Evolutionary conservation across 768 basidiomycete genomes (phyloP).

Genomic region (Russula sp.): DNA sequence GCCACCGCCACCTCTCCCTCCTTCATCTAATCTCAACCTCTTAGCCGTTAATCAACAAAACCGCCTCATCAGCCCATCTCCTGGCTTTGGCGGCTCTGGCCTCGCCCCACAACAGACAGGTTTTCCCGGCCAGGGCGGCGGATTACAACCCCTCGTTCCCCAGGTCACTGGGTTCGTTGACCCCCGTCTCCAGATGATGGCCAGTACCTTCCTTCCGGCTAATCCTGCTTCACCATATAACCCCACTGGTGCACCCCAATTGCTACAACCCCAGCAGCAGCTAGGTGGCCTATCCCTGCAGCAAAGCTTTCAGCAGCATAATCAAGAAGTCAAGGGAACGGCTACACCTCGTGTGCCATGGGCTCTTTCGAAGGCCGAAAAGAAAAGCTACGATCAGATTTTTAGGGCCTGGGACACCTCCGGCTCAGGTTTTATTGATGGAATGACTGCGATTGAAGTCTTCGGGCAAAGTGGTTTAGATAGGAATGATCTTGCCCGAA

Average conservation of each 20-base stretch:
- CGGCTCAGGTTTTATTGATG: conserved; percentile 77
- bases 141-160: conserved; percentile 47
- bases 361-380: conserved; percentile 83
- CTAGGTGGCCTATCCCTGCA: conserved; percentile 53
- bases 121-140: conserved; percentile 40
- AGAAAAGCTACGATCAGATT: conserved; percentile 94
- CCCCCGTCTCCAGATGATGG: conserved; percentile 84
- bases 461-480: conserved; percentile 90
- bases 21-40: conserved; percentile 49
- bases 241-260: conserved; percentile 57
- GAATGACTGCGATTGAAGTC: conserved; percentile 80
- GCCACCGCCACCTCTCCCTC: conserved; percentile 59
- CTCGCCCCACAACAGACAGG: conserved; percentile 54
- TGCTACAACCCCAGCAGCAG: conserved; percentile 47
- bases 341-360: conserved; percentile 70
- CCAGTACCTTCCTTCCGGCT: conserved; percentile 85
- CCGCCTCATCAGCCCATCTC: conserved; percentile 54
- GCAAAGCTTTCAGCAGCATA: conserved; percentile 85
- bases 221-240: conserved; percentile 55
- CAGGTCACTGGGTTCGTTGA: conserved; percentile 79
- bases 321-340: conserved; percentile 64
- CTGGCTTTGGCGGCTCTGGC: conserved; percentile 39
- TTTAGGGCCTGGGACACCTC: conserved; percentile 94
- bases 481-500: conserved; percentile 84
- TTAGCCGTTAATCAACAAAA: conserved; percentile 40